phyloP scores from a whole-genome alignment of 176 grass and related monocot species.

The Aegilops sharonensis region DNA sequence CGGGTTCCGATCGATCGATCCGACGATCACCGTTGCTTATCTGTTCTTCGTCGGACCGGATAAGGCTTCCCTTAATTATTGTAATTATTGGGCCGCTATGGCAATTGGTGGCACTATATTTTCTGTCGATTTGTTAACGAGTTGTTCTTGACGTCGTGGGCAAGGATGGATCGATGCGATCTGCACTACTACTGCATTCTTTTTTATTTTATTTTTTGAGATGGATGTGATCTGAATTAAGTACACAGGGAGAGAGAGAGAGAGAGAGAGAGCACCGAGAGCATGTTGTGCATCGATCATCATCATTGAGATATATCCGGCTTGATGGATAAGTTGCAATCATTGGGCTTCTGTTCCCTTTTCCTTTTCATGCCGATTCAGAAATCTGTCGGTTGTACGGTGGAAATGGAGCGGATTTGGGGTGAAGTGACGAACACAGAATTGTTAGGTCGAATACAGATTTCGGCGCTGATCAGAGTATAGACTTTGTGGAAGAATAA shows the following conservation, averaged over 20 bases:
- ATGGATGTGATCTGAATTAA: background rate
- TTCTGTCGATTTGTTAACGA: conserved; percentile 5
- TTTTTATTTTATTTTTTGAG: background rate
- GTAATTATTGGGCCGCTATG: conserved; percentile 4
- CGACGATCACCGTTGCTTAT: background rate
- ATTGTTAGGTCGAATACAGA: conserved; percentile 19
- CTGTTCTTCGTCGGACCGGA: conserved; percentile 26
- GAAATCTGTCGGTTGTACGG: background rate
- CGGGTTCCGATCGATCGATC: background rate
- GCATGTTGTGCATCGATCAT: background rate
- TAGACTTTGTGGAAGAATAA: background rate
- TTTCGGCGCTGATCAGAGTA: conserved; percentile 14
- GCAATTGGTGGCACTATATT: background rate
- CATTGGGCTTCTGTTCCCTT: background rate
- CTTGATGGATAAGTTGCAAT: conserved; percentile 39
- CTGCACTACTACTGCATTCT: background rate
- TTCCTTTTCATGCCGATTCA: background rate
- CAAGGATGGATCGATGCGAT: background rate
- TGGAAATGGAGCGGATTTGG: background rate
- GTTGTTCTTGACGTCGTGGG: background rate
- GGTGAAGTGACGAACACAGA: background rate
- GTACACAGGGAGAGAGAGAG: background rate
- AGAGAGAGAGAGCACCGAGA: background rate
- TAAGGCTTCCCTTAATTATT: conserved; percentile 11
- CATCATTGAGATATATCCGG: background rate